These are phyloP conservation scores for Annulohypoxylon truncatum DNA, from an alignment of 2,329 filamentous ascomycete species.

Conservation along the genomic window DNA sequence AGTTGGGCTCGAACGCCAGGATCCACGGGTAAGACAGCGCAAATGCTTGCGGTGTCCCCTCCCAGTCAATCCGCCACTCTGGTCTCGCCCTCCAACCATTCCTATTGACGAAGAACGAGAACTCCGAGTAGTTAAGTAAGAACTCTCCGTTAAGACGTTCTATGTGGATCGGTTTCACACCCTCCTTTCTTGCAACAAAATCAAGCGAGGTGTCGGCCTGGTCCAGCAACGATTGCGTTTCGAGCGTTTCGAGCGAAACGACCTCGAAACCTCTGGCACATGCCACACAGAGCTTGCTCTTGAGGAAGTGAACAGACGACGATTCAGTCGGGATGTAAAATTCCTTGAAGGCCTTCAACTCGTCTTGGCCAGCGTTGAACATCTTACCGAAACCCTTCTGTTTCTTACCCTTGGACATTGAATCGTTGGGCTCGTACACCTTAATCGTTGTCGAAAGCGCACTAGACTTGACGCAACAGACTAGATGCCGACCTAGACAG, in stretches of 20 bases:
- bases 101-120: conserved; percentile 98
- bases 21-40: conserved; percentile 98
- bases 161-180: conserved; percentile 94
- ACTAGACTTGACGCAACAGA: conserved; percentile 96
- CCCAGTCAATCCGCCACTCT: conserved; percentile 98
- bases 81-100: conserved; percentile 97
- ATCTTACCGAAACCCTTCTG: conserved; percentile 96
- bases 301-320: conserved; percentile 97
- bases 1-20: conserved; percentile 94
- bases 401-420: conserved; percentile 92
- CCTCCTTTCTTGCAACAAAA: conserved; percentile 94
- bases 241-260: conserved; percentile 94
- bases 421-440: conserved; percentile 98
- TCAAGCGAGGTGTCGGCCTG: conserved; percentile 98
- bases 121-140: conserved; percentile 97
- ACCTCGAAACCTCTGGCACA: conserved; percentile 97
- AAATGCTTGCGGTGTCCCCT: conserved; percentile 91
- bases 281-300: conserved; percentile 95
- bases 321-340: conserved; percentile 99
- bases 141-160: conserved; percentile 98
- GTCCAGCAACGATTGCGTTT: conserved; percentile 95
- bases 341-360: conserved; percentile 97
- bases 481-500: conserved; percentile 91
- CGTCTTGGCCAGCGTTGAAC: conserved; percentile 92
- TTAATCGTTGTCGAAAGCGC: conserved; percentile 96